Evolutionary conservation across 768 basidiomycete species (phyloP), one percentile per base, ranked within the genome.

Genomic region (Brasilioporus rufonigricans): DNA sequence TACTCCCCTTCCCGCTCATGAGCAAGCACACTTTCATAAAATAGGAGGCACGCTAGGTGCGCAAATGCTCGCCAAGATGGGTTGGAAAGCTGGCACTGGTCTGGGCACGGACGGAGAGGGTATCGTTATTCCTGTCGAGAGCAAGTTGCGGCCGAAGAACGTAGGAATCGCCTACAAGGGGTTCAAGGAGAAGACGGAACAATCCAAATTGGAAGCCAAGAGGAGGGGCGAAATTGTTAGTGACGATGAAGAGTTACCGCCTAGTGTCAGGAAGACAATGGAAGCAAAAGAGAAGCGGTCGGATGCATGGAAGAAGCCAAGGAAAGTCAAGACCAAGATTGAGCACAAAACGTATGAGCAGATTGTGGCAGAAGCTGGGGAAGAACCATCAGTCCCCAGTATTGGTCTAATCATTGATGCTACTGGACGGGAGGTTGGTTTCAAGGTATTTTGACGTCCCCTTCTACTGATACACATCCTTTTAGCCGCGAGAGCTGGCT

Each of bases 291-390:
- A 77, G 50, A 84, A 87, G 62, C 76, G 83, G 65, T 80, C 89
- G 16, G 87, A 93, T 56, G 80, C 80, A 5, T 97, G 94, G 95
- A 94, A 89, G 74, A 82, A 82, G 56, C 84, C 89, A 8, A 90
- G 83, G 79, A 94, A 89, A 69, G 78, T 84, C 51, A 97, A 92
- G 73, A 85, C 81, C 21, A 92, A 84, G 71, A 76, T 94, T 32
- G 86, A 93, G 67, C 94, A 98, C 76, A 97, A 96, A 79, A 93
- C 94, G 0, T 99, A 98, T 67, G 97, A 99, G 71, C 84, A 99
- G 71, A 91, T 98, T 50, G 69, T 99, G 48, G 88, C 91, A 3
- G 93, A 96, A 67, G 86, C 91, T 23, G 91, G 88, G 0, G 78
- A 84, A 56, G 82, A 86, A 33, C 70, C 74, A 0, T 62, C 77